Percentiles rank a stretch among this genome's conserved stretches.
These are phyloP conservation scores for Hypoxylon perforatum DNA, from an alignment of 495 filamentous ascomycete genomes.

Conservation along the genomic window DNA sequence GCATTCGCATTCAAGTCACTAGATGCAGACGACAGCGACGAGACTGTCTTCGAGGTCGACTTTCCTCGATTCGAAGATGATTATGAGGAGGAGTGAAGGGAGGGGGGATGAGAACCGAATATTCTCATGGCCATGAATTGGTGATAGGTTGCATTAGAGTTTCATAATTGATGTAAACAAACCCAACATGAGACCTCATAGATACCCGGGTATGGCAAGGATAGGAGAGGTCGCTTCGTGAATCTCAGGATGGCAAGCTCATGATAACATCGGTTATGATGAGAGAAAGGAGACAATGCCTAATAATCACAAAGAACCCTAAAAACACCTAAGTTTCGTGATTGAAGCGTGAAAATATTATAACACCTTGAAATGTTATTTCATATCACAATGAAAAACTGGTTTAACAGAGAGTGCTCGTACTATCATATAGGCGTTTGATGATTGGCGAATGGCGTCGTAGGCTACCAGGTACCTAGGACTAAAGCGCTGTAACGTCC, in stretches of 20 bases:
- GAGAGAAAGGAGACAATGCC: not conserved
- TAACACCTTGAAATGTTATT: not conserved
- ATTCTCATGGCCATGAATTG: too few species aligned
- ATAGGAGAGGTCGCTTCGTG: not conserved
- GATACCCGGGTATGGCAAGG: too few species aligned
- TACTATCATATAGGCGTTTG: too few species aligned
- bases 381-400: not conserved
- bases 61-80: conserved; percentile 66
- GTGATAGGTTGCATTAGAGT: too few species aligned
- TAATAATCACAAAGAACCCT: not conserved
- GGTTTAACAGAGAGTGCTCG: too few species aligned
- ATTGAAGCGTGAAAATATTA: too few species aligned
- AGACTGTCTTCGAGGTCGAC: conserved; percentile 72
- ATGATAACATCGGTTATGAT: not conserved
- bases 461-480: too few species aligned
- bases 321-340: not conserved
- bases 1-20: conserved; percentile 74
- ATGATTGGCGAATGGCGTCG: too few species aligned
- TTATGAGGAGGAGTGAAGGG: conserved; percentile 8
- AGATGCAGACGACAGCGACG: conserved; percentile 58
- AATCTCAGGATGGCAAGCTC: not conserved
- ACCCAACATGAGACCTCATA: too few species aligned
- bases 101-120: not conserved
- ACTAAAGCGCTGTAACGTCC: too few species aligned
- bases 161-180: too few species aligned